Evolutionary conservation across 1,284 basidiomycete genomes (phyloP), one percentile per base, ranked within the genome.

Genomic region (Pseudozyma hubeiensis): DNA sequence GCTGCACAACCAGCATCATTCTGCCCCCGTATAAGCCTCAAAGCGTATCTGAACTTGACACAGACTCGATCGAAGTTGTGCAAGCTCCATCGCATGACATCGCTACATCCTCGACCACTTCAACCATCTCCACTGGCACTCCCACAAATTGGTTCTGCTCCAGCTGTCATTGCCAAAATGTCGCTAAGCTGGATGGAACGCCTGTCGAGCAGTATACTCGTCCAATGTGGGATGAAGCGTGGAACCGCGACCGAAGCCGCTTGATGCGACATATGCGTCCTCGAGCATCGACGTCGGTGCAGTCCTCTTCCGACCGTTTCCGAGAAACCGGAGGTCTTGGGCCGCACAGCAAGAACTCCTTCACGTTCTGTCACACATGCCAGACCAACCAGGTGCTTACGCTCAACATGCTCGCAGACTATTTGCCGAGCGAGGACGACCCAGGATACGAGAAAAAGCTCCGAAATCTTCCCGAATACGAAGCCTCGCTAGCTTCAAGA

Each of bases 351-450:
- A 44, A 49, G 17, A 48, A 47, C 13, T 11, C 40, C 0, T 64
- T 68, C 34, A 40, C 34, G 2, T 82, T 82, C 49, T 82, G 80
- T 55, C 77, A 79, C 52, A 74, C 71, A 5, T 82, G 80, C 50
- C 68, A 71, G 33, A 81, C 79, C 10, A 81, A 82, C 54, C 80
- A 82, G 49, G 71, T 77, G 11, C 60, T 82, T 19, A 72, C 71
- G 5, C 55, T 80, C 40, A 77, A 78, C 46, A 61, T 82, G 62
- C 65, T 82, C 13, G 70, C 80, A 10, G 74, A 79, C 59, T 79
- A 80, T 48, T 55, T 81, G 9, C 64, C 73, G 0, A 65, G 72
- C 35, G 78, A 79, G 30, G 57, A 65, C 3, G 63, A 67, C 48
- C 55, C 68, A 16, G 68, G 65, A 19, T 79, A 77, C 54, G 41